A percentile compares a stretch with the other conserved stretches of the same genome.
These are phyloP conservation scores for Syzygium aromaticum DNA, from an alignment of 345 rosid genomes.

Conservation along the genomic window DNA sequence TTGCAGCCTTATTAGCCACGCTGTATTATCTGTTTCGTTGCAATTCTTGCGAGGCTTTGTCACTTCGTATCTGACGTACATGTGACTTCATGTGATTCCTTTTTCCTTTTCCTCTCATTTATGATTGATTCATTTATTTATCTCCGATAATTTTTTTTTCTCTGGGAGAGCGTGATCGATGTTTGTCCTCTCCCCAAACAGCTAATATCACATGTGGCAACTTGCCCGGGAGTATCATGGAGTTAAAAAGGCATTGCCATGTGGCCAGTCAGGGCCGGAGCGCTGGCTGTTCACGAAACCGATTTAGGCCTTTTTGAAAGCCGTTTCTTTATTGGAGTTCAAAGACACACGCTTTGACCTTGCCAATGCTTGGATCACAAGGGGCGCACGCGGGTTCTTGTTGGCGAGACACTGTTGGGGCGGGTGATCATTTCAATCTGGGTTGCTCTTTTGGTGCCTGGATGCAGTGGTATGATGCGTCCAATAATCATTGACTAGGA, in stretches of 20 bases:
- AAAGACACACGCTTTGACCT: neutral
- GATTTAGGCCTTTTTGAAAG: neutral
- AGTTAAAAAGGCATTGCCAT: neutral
- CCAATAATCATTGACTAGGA: neutral
- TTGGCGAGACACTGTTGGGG: neutral
- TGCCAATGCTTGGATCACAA: neutral
- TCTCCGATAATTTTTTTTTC: neutral
- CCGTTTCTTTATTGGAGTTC: neutral
- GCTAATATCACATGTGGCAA: neutral
- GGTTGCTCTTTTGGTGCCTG: neutral
- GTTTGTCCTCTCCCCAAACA: neutral
- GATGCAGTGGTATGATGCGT: neutral
- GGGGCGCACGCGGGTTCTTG: neutral
- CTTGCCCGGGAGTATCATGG: neutral
- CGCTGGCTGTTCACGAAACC: neutral
- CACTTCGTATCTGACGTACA: neutral
- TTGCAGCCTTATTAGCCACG: neutral
- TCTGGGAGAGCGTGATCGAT: neutral
- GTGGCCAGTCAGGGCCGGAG: neutral
- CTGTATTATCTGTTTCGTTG: neutral
- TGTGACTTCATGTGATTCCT: neutral
- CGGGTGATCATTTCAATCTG: neutral
- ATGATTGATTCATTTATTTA: neutral
- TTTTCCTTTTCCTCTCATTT: neutral
- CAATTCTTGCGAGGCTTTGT: neutral